phyloP scores from a whole-genome alignment of 148 eudicot species.

The Talinum fruticosum region DNA sequence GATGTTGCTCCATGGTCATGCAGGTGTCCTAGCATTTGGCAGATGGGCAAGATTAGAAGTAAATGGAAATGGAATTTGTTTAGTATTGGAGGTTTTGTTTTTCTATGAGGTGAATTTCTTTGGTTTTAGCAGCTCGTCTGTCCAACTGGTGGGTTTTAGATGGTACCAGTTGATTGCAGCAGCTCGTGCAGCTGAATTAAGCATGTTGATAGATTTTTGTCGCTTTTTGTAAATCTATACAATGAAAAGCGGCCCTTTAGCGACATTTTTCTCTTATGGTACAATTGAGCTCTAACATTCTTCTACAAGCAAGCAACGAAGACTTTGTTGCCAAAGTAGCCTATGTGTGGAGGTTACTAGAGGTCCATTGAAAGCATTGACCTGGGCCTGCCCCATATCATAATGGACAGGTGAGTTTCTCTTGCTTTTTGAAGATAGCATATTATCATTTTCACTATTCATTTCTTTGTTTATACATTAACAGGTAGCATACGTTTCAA shows the following conservation, averaged over 20 bases:
- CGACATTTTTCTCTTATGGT: conserved; percentile 41
- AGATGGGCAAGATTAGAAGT: conserved; percentile 31
- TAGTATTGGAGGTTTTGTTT: conserved; percentile 14
- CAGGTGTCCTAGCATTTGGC: conserved; percentile 21
- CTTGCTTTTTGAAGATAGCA: background rate
- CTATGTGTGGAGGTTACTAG: conserved; percentile 56
- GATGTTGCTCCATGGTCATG: conserved; percentile 15
- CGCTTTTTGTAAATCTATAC: conserved; percentile 46
- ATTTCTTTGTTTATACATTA: background rate
- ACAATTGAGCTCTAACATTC: conserved; percentile 34
- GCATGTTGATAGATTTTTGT: conserved; percentile 64
- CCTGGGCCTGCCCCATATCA: conserved; percentile 20
- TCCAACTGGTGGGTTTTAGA: conserved; percentile 46
- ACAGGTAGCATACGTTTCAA: background rate
- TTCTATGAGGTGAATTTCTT: conserved; percentile 23
- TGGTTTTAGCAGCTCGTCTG: conserved; percentile 12
- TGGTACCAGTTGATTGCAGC: conserved; percentile 73
- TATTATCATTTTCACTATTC: background rate
- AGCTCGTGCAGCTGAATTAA: conserved; percentile 72
- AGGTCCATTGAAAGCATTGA: conserved; percentile 53
- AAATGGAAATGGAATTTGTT: conserved; percentile 30
- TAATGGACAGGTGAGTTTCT: conserved; percentile 68
- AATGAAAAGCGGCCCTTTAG: conserved; percentile 51
- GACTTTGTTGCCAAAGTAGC: conserved; percentile 49
- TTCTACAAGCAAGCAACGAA: conserved; percentile 39